Conservation (phyloP, 257 asterid species). For the Lycium barbarum region DNA sequence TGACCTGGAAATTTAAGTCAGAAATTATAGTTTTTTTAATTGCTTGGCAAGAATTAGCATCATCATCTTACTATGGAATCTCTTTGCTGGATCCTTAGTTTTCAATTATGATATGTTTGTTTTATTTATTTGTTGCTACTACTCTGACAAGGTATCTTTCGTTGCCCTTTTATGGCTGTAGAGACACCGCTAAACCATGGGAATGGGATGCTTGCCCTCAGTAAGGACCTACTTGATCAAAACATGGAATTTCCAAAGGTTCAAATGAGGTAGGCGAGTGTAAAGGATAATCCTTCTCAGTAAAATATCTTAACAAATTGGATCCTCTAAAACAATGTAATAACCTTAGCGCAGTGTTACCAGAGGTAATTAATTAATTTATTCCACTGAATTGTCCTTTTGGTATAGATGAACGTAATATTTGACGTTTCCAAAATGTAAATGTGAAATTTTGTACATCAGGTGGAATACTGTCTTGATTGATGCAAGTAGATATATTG, state of each 20-base stretch:
- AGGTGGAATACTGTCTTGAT: background rate
- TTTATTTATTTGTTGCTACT: background rate
- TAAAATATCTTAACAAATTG: conserved; percentile 24
- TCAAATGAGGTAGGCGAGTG: background rate
- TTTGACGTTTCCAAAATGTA: no score
- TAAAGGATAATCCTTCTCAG: background rate
- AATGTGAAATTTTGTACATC: background rate
- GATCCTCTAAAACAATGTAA: conserved; percentile 26
- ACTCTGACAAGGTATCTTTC: background rate
- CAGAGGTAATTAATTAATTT: conserved; percentile 18
- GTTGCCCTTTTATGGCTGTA: background rate
- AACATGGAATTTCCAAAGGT: background rate
- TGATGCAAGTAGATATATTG: no score
- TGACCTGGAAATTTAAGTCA: background rate
- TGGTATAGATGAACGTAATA: background rate
- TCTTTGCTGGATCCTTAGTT: background rate
- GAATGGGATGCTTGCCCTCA: background rate
- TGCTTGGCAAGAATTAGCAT: background rate
- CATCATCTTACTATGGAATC: background rate
- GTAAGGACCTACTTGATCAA: background rate
- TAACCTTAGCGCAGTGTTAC: conserved; percentile 28
- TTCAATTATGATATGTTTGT: background rate
- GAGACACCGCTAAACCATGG: background rate
- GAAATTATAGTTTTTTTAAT: background rate
- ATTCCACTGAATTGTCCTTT: background rate